Evolutionary conservation across 805 yeast species (phyloP).

Genomic region (Yarrowia sp.): DNA sequence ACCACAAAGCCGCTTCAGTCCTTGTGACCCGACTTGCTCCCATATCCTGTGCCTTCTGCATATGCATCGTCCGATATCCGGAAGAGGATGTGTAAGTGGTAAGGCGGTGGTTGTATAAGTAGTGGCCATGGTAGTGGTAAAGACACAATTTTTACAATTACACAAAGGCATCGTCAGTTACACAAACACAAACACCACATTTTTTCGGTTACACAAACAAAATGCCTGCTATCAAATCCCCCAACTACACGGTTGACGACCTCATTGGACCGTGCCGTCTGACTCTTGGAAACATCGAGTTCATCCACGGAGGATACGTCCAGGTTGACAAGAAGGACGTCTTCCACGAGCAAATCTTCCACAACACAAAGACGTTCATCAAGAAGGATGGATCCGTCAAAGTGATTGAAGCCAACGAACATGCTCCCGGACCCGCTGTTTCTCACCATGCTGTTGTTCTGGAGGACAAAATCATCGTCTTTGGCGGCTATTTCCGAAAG

Average conservation of each 20-base stretch:
- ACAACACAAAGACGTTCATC: constrained; percentile 7
- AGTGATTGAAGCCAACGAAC: constrained; percentile 10
- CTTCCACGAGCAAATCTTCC: constrained; percentile 23
- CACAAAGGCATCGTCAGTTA: too few species aligned
- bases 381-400: constrained; percentile 1
- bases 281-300: constrained; percentile 5
- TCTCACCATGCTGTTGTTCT: constrained; percentile 25
- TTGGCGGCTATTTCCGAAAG: constrained; percentile 25
- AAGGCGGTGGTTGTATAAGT: too few species aligned
- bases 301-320: constrained; percentile 19
- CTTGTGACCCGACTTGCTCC: too few species aligned
- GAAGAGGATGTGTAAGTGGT: too few species aligned
- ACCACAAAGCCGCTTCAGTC: too few species aligned
- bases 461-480: constrained; percentile 22
- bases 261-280: constrained; percentile 25
- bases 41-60: too few species aligned
- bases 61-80: too few species aligned
- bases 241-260: constrained; percentile 5
- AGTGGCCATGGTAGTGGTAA: too few species aligned
- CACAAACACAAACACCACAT: too few species aligned
- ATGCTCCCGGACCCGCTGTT: constrained; percentile 21
- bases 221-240: too few species aligned
- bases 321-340: constrained; percentile 20
- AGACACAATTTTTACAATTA: too few species aligned
- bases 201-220: too few species aligned